These are phyloP conservation scores for Furcasterigmium furcatum DNA, from an alignment of 2,329 filamentous ascomycete genomes.

Conservation along the genomic window DNA sequence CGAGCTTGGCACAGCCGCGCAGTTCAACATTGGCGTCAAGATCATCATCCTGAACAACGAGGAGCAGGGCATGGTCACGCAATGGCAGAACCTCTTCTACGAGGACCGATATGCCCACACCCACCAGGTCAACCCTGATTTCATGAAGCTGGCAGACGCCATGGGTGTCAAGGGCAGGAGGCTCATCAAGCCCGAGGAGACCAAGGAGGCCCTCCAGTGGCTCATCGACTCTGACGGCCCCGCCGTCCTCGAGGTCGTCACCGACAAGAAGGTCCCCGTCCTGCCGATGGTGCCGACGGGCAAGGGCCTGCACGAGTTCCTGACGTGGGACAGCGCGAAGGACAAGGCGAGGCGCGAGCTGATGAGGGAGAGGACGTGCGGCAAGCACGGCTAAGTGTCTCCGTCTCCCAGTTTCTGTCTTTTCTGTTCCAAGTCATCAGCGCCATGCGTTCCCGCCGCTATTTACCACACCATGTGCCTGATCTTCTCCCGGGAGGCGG, in stretches of 20 bases:
- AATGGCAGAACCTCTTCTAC: conserved; percentile 98
- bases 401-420: not conserved
- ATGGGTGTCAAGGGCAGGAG: conserved; percentile 81
- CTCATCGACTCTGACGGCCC: conserved; percentile 88
- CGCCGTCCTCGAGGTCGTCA: conserved; percentile 86
- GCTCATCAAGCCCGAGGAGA: conserved; percentile 70
- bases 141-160: conserved; percentile 86
- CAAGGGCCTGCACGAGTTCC: conserved; percentile 84
- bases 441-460: not conserved
- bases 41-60: conserved; percentile 94
- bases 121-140: conserved; percentile 93
- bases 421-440: not conserved
- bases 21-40: conserved; percentile 97
- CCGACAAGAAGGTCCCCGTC: conserved; percentile 91
- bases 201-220: conserved; percentile 79
- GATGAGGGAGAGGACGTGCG: conserved; percentile 61
- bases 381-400: conserved; percentile 23
- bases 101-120: conserved; percentile 91
- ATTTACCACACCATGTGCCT: not conserved
- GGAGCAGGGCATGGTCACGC: conserved; percentile 97
- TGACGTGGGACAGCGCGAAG: conserved; percentile 77
- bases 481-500: not conserved
- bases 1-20: conserved; percentile 85
- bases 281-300: conserved; percentile 95
- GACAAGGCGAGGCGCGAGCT: conserved; percentile 64